Base-by-base conservation (phyloP, 768 basidiomycete genomes). In the Chalciporus piperatus region DNA sequence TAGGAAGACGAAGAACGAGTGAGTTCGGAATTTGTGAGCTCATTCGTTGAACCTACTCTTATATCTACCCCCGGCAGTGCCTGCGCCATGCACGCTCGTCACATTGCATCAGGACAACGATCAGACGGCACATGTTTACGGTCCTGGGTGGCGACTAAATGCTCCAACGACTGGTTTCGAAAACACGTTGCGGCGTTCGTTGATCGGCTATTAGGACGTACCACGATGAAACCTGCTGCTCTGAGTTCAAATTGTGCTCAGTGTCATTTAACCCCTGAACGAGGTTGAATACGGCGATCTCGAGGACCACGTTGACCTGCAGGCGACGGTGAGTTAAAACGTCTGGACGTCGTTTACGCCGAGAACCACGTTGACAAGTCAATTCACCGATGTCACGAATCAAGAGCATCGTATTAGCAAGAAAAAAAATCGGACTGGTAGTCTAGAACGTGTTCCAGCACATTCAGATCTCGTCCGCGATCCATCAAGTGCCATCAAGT, bases 141-240 rank as follows among this genome's bases (percentile, higher is more conserved):
- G 51, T 14, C 28, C 45, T 23, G 20, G 39, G 53, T 41, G 51
- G 52, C 59, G 40, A 45, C 19, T n/a, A 37, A n/a, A 37, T 7
- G 30, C 43, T 28, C 27, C 48, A 46, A 42, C 27, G 40, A 43
- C 23, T 39, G 9, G 42, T 12, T n/a, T 30, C 41, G 48, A 59
- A 20, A 55, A 50, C 56, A 56, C 59, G 50, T 39, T 50, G 60
- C 54, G 48, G 51, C 57, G 35, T 63, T 56, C 51, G 27, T 19
- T 65, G 63, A 66, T 66, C 63, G 63, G 63, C 11, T 28, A 59
- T 56, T 58, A 47, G 50, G 38, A 54, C 45, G 52, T 16, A 42
- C 50, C 65, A 68, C 57, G 66, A 65, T 45, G 63, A 16, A 50
- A 25, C 65, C 65, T 60, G 63, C 60, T 48, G 58, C 45, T 40